A percentile compares a stretch with the other conserved stretches of the same genome.
Conservation (phyloP, 2,329 filamentous ascomycete genomes). For the Pseudopyricularia javanii region DNA sequence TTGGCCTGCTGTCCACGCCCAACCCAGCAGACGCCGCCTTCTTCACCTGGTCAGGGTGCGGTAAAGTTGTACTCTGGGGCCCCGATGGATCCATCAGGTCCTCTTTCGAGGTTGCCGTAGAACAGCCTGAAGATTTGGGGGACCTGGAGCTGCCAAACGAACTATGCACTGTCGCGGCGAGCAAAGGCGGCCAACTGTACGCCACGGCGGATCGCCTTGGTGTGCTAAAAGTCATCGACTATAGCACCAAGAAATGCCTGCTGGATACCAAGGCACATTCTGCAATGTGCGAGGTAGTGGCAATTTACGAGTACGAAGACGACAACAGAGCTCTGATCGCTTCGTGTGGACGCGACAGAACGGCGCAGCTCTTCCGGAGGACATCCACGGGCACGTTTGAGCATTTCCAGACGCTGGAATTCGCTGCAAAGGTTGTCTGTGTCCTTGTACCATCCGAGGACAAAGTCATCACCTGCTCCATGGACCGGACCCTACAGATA, state of each 20-base stretch:
- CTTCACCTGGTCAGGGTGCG: constrained; percentile 78
- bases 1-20: constrained; percentile 49
- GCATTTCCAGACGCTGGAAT: constrained; percentile 86
- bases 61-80: constrained; percentile 74
- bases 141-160: constrained; percentile 45
- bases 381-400: constrained; percentile 47
- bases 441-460: constrained; percentile 62
- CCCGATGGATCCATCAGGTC: constrained; percentile 55
- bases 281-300: constrained; percentile 72
- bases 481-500: constrained; percentile 77
- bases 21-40: constrained; percentile 59
- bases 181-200: constrained; percentile 51
- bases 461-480: constrained; percentile 71
- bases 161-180: constrained; percentile 46
- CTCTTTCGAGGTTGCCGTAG: constrained; percentile 55
- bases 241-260: constrained; percentile 44
- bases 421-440: constrained; percentile 72
- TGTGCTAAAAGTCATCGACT: constrained; percentile 61
- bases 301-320: constrained; percentile 54
- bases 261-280: constrained; percentile 77
- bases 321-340: constrained; percentile 56
- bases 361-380: constrained; percentile 75
- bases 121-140: constrained; percentile 39
- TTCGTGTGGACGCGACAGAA: constrained; percentile 78
- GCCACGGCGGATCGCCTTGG: constrained; percentile 80